A percentile compares a stretch with the other conserved stretches of the same genome.
Conservation (phyloP, 768 basidiomycete species). For the Vararia minispora region DNA sequence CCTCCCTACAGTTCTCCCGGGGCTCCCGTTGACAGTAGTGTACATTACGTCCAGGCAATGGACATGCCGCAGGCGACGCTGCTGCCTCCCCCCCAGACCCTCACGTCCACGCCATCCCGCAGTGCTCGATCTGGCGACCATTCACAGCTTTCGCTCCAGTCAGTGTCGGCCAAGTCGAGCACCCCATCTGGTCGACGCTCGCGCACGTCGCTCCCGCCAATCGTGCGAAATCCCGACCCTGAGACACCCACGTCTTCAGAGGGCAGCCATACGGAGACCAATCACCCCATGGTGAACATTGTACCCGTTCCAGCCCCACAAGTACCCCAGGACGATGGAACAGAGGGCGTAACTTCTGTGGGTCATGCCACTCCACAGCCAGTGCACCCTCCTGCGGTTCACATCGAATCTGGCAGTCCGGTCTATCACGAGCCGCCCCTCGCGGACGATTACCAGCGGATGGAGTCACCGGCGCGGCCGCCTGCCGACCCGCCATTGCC, state of each 20-base stretch:
- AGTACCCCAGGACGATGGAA: too few relatives aligned
- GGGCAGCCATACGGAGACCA: background rate
- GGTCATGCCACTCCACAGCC: too few relatives aligned
- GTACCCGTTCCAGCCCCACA: too few relatives aligned
- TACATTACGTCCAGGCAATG: constrained; percentile 6
- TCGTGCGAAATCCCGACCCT: constrained; percentile 14
- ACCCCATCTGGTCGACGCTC: constrained; percentile 4
- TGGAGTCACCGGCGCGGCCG: constrained; percentile 3
- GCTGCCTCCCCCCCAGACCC: constrained; percentile 2
- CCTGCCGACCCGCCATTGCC: constrained; percentile 6
- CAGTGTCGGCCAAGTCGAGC: constrained; percentile 7
- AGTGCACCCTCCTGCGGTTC: too few relatives aligned
- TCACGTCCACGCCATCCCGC: constrained; percentile 2
- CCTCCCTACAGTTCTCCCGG: constrained; percentile 7
- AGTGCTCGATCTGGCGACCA: constrained; percentile 7
- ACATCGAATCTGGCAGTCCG: constrained; percentile 9
- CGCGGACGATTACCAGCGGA: constrained; percentile 9
- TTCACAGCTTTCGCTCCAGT: constrained; percentile 12
- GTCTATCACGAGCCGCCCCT: constrained; percentile 7
- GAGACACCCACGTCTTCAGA: constrained; percentile 4
- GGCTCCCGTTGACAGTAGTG: constrained; percentile 3
- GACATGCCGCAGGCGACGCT: constrained; percentile 5
- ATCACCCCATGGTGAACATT: too few relatives aligned
- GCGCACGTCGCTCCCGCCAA: constrained; percentile 9
- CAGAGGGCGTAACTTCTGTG: too few relatives aligned